phyloP scores from a whole-genome alignment of 805 yeast species.

The Teunomyces stri region DNA sequence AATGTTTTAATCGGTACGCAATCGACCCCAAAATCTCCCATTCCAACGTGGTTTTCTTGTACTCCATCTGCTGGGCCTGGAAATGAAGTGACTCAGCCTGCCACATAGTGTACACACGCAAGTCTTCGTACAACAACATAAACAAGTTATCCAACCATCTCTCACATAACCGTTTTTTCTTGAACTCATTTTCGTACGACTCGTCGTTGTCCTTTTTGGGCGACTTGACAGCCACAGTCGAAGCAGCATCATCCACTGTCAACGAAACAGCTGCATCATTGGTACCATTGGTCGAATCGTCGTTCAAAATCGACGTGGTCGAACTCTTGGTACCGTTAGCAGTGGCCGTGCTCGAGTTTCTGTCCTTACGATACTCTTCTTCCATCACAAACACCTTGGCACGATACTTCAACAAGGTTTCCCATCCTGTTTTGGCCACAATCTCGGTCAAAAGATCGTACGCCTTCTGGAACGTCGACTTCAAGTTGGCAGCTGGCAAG shows the following conservation, averaged over 20 bases:
- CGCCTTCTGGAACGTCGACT: conserved; percentile 46
- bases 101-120: conserved; percentile 86
- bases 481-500: conserved; percentile 68
- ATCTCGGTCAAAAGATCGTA: conserved; percentile 46
- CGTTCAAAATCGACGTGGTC: conserved; percentile 9
- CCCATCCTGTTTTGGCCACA: conserved; percentile 47
- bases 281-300: conserved; percentile 6
- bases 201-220: conserved; percentile 25
- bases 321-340: conserved; percentile 8
- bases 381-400: conserved; percentile 50
- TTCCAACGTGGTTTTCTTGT: conserved; percentile 75
- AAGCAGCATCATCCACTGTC: conserved; percentile 26
- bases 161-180: conserved; percentile 65
- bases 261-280: neutral
- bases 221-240: conserved; percentile 38
- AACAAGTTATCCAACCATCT: conserved; percentile 72
- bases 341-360: conserved; percentile 8
- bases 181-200: conserved; percentile 44
- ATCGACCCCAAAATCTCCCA: conserved; percentile 91
- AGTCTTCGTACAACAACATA: conserved; percentile 68
- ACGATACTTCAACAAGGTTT: conserved; percentile 41
- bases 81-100: conserved; percentile 87
- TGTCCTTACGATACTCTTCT: conserved; percentile 45
- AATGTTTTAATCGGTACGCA: conserved; percentile 81
- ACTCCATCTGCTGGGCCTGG: conserved; percentile 80